Evolutionary conservation across 441 rosid species (phyloP).

Genomic region (Eruca vesicaria): DNA sequence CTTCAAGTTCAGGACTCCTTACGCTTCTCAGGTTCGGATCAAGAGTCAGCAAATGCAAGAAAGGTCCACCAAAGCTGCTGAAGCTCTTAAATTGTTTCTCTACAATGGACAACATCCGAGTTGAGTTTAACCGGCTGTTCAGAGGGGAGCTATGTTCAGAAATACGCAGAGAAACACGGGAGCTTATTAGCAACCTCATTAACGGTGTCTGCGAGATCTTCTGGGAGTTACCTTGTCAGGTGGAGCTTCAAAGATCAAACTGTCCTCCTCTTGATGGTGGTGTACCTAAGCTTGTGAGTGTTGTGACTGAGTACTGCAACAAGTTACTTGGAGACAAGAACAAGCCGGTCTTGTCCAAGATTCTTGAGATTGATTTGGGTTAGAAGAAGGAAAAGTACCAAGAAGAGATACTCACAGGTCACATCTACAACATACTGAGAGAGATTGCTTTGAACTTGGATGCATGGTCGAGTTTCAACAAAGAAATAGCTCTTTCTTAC

Average conservation of each 20-base stretch:
- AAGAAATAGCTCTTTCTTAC: constrained; percentile 46
- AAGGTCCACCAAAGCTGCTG: constrained; percentile 60
- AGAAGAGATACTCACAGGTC: constrained; percentile 46
- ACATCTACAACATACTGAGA: constrained; percentile 49
- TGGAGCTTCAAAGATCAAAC: constrained; percentile 55
- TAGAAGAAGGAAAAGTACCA: constrained; percentile 63
- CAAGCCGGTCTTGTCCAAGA: constrained; percentile 53
- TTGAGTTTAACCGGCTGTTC: constrained; percentile 64
- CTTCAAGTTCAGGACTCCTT: constrained; percentile 48
- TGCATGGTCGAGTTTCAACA: constrained; percentile 58
- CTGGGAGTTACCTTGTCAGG: constrained; percentile 68
- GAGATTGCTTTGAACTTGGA: constrained; percentile 70
- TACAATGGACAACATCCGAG: constrained; percentile 55
- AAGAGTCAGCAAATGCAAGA: constrained; percentile 56
- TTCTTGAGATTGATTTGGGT: constrained; percentile 53
- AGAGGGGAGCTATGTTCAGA: constrained; percentile 49
- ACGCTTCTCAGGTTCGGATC: constrained; percentile 58
- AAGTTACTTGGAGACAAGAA: constrained; percentile 48
- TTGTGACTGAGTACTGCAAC: constrained; percentile 71
- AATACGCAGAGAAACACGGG: constrained; percentile 57
- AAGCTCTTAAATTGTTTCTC: constrained; percentile 62
- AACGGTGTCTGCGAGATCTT: constrained; percentile 61
- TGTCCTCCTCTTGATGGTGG: constrained; percentile 54
- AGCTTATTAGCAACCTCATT: constrained; percentile 57
- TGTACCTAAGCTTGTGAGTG: constrained; percentile 63